These are phyloP conservation scores for Hericium erinaceus DNA, from an alignment of 768 basidiomycete genomes.

Conservation along the genomic window DNA sequence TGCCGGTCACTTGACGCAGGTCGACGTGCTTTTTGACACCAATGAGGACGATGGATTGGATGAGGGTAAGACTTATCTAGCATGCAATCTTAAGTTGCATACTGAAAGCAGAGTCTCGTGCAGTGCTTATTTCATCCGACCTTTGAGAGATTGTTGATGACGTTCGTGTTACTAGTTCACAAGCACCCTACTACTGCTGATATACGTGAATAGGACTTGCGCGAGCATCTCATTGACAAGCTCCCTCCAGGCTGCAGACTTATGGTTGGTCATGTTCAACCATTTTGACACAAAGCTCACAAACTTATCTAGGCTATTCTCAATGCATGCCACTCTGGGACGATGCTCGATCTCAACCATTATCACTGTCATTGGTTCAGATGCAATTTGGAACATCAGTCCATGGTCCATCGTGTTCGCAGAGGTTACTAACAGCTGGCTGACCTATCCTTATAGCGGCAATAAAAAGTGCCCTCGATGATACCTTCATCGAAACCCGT, in stretches of 20 bases:
- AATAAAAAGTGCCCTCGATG: too few species aligned
- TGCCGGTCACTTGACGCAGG: too few species aligned
- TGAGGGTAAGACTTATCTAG: too few species aligned
- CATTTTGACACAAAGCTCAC: background rate
- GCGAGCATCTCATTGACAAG: conserved; percentile 7
- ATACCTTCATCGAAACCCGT: too few species aligned
- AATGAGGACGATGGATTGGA: too few species aligned
- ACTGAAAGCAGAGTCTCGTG: background rate
- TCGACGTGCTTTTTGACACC: too few species aligned
- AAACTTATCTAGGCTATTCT: conserved; percentile 10
- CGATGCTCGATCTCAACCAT: conserved; percentile 13
- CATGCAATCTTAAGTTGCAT: too few species aligned
- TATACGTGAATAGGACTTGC: background rate
- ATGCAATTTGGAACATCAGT: background rate
- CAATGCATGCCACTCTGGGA: conserved; percentile 16
- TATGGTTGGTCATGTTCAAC: conserved; percentile 2
- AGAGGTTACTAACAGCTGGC: background rate
- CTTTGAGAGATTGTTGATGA: conserved; percentile 6
- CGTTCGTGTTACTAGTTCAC: conserved; percentile 1
- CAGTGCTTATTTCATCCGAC: conserved; percentile 6
- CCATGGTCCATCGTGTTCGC: background rate
- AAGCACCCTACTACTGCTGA: background rate
- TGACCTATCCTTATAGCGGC: background rate
- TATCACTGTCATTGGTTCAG: conserved; percentile 8
- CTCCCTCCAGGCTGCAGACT: conserved; percentile 11